phyloP scores from a whole-genome alignment of 148 eudicot species.

The Rhododendron kiyosumense region DNA sequence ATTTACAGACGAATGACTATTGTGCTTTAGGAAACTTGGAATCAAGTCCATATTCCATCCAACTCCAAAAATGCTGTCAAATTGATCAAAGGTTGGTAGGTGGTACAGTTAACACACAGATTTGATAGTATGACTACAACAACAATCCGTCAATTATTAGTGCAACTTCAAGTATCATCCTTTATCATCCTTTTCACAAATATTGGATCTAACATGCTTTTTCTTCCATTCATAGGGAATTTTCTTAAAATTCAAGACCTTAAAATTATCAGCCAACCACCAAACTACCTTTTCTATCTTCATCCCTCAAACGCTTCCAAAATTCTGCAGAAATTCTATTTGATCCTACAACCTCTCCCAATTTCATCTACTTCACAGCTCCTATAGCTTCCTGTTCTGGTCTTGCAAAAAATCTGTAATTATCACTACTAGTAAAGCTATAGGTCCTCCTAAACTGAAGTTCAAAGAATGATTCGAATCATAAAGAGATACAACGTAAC shows the following conservation, averaged over 20 bases:
- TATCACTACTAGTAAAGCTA: neutral
- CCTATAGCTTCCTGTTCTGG: neutral
- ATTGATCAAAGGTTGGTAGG: neutral
- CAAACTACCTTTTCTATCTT: neutral
- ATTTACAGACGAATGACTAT: neutral
- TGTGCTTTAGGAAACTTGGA: neutral
- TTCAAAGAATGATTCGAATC: neutral
- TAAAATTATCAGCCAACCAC: neutral
- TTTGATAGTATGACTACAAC: neutral
- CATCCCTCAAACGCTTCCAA: neutral
- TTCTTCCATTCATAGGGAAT: neutral
- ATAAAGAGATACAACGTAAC: no score
- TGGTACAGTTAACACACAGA: neutral
- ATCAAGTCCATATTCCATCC: neutral
- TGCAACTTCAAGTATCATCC: neutral
- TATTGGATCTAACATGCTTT: neutral
- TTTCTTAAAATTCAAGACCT: neutral
- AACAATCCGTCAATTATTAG: neutral
- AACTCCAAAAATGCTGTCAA: neutral
- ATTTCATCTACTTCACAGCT: neutral
- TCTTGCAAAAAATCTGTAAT: neutral
- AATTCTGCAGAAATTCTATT: neutral
- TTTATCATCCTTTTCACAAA: neutral
- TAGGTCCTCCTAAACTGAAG: neutral
- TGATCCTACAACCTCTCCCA: neutral